Evolutionary conservation across 768 basidiomycete species (phyloP), one percentile per base, ranked within the genome.

Genomic region (Hirschioporus abietinus): DNA sequence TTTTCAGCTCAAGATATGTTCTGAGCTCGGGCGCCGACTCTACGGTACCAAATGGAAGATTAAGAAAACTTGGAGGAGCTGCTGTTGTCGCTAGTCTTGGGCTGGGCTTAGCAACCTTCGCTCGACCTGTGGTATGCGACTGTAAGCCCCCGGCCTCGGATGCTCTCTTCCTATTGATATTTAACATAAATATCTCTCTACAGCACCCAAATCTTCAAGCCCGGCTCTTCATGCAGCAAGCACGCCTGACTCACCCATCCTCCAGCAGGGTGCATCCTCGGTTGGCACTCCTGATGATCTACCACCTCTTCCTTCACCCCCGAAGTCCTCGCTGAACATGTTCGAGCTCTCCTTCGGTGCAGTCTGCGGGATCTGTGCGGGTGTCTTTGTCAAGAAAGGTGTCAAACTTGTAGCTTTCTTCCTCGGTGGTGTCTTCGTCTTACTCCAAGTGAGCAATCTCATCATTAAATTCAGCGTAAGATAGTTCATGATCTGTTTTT

Each of bases 311-410:
- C 84, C 84, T 0, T 84, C 87, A 17, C 88, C 83, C 2, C 90
- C 91, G 1, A 70, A 77, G 60, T 95, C 94, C n/a, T 83, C 86
- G 0, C 81, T 97, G n/a, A 92, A 88, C 65, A 66, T 87, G 23
- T 90, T 90, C 72, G 90, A 96, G 70, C 85, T 99, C 27, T 82
- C 88, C 0, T 98, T 98, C 74, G 96, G 96, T 12, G 92, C 94
- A 5, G 88, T 92, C 0, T 86, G 88, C 66, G 96, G 96, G 0
- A 74, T 99, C 58, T 97, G 94, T 72, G 88, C 93, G 0, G 96
- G 96, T 0, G 83, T 99, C 0, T 99, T 99, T 73, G 81, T 96
- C 71, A 98, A 97, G 79, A 98, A 96, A 76, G 96, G 96, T n/a
- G 86, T 89, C 8, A 92, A 89, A 75, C 81, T 86, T 1, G 76